phyloP scores from a whole-genome alignment of 352 stramenopile species.

The Globisporangium okanoganense region DNA sequence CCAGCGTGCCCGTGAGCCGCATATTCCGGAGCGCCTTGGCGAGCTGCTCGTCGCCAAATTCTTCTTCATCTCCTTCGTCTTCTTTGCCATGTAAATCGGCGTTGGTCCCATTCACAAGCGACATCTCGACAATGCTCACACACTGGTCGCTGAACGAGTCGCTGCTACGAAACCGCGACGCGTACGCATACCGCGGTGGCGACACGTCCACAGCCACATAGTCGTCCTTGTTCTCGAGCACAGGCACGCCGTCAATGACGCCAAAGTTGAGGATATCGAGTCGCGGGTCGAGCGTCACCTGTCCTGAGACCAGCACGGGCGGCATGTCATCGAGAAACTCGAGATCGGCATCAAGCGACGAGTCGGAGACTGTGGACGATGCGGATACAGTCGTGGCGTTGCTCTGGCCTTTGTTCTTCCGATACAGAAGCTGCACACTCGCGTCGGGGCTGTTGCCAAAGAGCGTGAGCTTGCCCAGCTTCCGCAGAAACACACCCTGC shows the following conservation, averaged over 20 bases:
- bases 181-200: conserved; percentile 74
- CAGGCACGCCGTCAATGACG: conserved; percentile 58
- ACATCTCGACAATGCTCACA: conserved; percentile 78
- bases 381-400: conserved; percentile 23
- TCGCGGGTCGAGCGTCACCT: conserved; percentile 31
- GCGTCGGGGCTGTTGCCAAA: conserved; percentile 83
- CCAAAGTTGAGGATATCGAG: conserved; percentile 57
- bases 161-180: conserved; percentile 73
- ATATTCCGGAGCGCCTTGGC: conserved; percentile 41
- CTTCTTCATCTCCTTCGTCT: conserved; percentile 33
- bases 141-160: conserved; percentile 84
- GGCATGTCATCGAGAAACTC: conserved; percentile 19
- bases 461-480: conserved; percentile 67
- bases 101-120: conserved; percentile 41
- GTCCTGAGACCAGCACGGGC: conserved; percentile 6
- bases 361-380: conserved; percentile 8
- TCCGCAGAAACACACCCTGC: conserved; percentile 78
- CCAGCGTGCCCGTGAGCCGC: conserved; percentile 55
- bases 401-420: conserved; percentile 22
- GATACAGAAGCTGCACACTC: conserved; percentile 76
- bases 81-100: conserved; percentile 1
- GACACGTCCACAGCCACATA: conserved; percentile 74
- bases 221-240: conserved; percentile 57
- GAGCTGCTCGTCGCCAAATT: conserved; percentile 22
- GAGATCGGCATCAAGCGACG: conserved; percentile 19